phyloP scores from a whole-genome alignment of 306 rosid species.

The Prunus campanulata region DNA sequence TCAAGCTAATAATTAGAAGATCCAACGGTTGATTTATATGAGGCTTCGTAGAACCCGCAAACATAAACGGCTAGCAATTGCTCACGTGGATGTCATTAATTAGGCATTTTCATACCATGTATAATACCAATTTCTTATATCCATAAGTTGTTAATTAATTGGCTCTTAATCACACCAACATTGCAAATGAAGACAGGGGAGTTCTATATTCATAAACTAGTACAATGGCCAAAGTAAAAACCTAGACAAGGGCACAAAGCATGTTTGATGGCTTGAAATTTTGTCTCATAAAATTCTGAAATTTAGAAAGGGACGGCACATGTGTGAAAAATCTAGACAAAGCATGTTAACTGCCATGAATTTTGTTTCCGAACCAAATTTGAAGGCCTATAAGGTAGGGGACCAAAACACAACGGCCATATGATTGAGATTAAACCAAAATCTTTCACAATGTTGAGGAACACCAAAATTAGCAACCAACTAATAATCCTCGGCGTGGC shows the following conservation, averaged over 20 bases:
- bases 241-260: neutral
- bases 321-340: constrained; percentile 28
- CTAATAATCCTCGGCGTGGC: constrained; percentile 26
- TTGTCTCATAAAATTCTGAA: neutral
- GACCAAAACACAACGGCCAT: constrained; percentile 40
- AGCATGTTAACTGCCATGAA: constrained; percentile 38
- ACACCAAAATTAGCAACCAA: constrained; percentile 21
- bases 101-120: too few relatives aligned
- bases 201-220: neutral
- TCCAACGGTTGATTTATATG: neutral
- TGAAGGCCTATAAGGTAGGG: constrained; percentile 34
- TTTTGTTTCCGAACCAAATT: constrained; percentile 17
- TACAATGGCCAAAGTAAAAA: neutral
- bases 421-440: constrained; percentile 20
- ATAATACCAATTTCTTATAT: too few relatives aligned
- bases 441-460: constrained; percentile 26
- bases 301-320: neutral
- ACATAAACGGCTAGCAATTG: neutral
- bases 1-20: too few relatives aligned
- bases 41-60: neutral
- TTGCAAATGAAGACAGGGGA: neutral
- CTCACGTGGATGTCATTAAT: neutral
- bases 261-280: neutral
- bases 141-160: neutral
- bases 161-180: neutral